Evolutionary conservation across 2,329 filamentous ascomycete species (phyloP).

Genomic region (Phoma herbarum): DNA sequence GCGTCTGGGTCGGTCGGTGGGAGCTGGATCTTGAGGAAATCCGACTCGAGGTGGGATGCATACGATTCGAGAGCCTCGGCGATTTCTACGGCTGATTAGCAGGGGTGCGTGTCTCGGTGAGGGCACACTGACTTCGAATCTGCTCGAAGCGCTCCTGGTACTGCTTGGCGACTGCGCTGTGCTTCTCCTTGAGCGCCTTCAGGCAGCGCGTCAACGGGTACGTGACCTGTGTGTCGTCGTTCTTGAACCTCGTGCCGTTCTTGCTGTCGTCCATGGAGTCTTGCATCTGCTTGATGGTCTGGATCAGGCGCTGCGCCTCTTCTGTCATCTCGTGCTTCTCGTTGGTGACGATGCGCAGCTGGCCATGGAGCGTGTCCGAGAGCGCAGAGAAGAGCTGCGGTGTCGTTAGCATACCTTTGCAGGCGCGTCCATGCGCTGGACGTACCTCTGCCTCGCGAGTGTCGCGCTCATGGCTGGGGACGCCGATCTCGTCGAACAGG

Average conservation of each 20-base stretch:
- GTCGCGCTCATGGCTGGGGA: constrained; percentile 92
- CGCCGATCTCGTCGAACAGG: constrained; percentile 96
- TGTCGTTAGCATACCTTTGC: constrained; percentile 22
- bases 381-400: constrained; percentile 85
- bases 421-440: background rate
- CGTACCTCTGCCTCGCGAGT: constrained; percentile 84
- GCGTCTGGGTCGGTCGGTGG: constrained; percentile 82
- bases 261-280: constrained; percentile 81
- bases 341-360: constrained; percentile 81
- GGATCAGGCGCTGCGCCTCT: constrained; percentile 85
- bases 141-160: constrained; percentile 95
- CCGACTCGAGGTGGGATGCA: constrained; percentile 90
- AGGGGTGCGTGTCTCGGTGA: background rate
- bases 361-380: constrained; percentile 89
- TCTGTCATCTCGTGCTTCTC: constrained; percentile 94
- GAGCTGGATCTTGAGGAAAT: constrained; percentile 84
- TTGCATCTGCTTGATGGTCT: constrained; percentile 92
- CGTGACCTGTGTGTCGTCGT: constrained; percentile 77
- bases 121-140: constrained; percentile 77
- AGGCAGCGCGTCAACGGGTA: constrained; percentile 85
- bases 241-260: constrained; percentile 70
- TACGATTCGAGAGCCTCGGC: constrained; percentile 94
- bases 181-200: constrained; percentile 83
- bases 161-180: constrained; percentile 77
- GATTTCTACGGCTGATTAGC: constrained; percentile 69